Base-by-base conservation (phyloP, 192 early-diverging fungal genomes). In the Coemansia sp. region DNA sequence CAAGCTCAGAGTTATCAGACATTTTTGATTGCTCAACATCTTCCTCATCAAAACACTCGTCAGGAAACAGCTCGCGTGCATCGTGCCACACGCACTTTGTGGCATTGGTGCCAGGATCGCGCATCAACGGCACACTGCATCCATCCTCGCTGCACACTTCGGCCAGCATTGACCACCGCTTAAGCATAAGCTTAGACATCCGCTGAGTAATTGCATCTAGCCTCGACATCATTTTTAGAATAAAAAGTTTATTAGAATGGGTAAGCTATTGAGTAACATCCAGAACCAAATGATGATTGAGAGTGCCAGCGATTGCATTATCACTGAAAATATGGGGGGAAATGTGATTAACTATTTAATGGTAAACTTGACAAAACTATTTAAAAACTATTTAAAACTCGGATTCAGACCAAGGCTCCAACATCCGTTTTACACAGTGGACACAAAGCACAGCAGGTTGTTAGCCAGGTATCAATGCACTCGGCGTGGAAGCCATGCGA, bases 391-490 rank as follows among this genome's bases (percentile, higher is more conserved):
- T 43, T 43, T 43, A 43, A 43, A 43, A 43, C 41, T 11, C 41
- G 41, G 15, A n/a, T 15, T 2, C 41, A 43, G 15, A 49, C 47
- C 19, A 49, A 6, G 15, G 25, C 6, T 17, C 21, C 41, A 14
- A 65, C n/a, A 47, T 77, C 47, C 15, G 58, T 24, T 39, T 67
- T 75, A 63, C 80, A 82, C 29, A 79, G 25, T 6, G 80, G 80
- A 49, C 80, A 82, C 8, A 66, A 53, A 5, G 69, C 52, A 22
- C 70, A 65, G 56, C 43, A 66, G 5, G 49, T 38, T 19, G 80
- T 73, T 14, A 83, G 66, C 82, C 82, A 83, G 9, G 63, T 64
- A 41, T 81, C 82, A 25, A 83, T 63, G 63, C 82, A 83, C 10
- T 23, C 27, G 2, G 64, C 60, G 25, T 83, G 82, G 57, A 81